Percentiles rank a stretch among this genome's conserved stretches.
Conservation (phyloP, 106 monocot genomes). For the Chionographis japonica region DNA sequence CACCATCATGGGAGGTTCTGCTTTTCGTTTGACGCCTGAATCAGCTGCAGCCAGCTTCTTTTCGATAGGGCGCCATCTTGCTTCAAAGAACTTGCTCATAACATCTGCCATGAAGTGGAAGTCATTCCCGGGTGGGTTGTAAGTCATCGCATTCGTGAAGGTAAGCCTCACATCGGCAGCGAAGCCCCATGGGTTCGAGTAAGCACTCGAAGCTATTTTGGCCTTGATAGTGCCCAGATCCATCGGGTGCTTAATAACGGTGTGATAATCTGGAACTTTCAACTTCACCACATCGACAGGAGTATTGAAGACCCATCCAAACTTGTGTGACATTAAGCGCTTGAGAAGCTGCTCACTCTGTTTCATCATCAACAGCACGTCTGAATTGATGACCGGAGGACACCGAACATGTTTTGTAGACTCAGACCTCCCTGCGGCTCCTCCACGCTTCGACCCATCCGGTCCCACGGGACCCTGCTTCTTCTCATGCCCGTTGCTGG, state of each 20-base stretch:
- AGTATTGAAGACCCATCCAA: conserved; percentile 58
- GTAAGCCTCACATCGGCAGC: conserved; percentile 88
- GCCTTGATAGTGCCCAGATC: conserved; percentile 81
- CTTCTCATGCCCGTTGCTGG: conserved; percentile 21
- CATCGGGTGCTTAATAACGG: conserved; percentile 84
- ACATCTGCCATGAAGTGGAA: conserved; percentile 79
- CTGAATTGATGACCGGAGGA: conserved; percentile 11
- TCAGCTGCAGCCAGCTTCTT: conserved; percentile 51
- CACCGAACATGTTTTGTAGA: conserved; percentile 20
- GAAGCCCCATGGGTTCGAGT: conserved; percentile 62
- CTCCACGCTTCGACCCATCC: conserved; percentile 21
- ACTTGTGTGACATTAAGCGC: conserved; percentile 54
- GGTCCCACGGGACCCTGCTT: conserved; percentile 14
- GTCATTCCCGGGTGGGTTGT: conserved; percentile 77
- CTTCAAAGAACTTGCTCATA: conserved; percentile 71
- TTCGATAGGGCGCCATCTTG: conserved; percentile 74
- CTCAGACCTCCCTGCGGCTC: conserved; percentile 35
- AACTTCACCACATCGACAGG: conserved; percentile 83
- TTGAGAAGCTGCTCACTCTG: conserved; percentile 74
- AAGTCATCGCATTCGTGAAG: conserved; percentile 84
- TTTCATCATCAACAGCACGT: conserved; percentile 44
- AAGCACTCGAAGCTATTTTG: conserved; percentile 57
- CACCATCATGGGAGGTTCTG: conserved; percentile 22
- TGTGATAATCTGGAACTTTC: conserved; percentile 83
- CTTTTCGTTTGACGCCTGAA: conserved; percentile 18